Evolutionary conservation across 2,329 filamentous ascomycete genomes (phyloP), one percentile per base, ranked within the genome.

Genomic region (Zymoseptoria tritici): DNA sequence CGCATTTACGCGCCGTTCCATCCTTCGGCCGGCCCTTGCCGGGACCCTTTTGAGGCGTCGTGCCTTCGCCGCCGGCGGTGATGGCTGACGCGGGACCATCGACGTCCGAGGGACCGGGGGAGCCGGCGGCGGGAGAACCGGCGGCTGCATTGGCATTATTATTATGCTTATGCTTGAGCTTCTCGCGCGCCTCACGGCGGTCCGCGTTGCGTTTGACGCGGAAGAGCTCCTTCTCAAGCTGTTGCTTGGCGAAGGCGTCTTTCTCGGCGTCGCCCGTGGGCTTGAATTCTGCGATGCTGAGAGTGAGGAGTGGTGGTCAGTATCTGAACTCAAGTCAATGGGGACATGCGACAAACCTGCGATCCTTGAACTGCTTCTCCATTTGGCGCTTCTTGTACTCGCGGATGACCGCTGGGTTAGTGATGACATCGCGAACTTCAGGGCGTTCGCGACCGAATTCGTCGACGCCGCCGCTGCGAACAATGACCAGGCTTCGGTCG

Each of bases 151-250:
- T 75, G 11, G 73, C 75, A 22, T 68, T 69, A 55, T 67, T 71
- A 66, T 64, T 74, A 61, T 76, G 71, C 52, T 79, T 78, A 22
- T 60, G 60, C 75, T 96, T 97, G 69, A 91, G 89, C 71, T 93
- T 92, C 73, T 97, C 93, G 70, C 93, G 91, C 62, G 90, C 90
- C 70, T 93, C 86, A 64, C 92, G 85, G 65, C 93, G 88, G 65
- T 96, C 92, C 67, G 91, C 91, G 79, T 97, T 99, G 70, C 92
- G 89, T 71, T 94, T 84, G 31, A 99, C 84, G 65, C 94, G 88
- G 56, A 85, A 85, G 57, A 95, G 83, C 74, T 97, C 93, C 66
- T 83, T 83, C 68, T 86, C 80, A 62, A 91, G 79, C 60, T 82
- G 79, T 66, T 82, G 78, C 60, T 85, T 80, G 22, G 63, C 62